phyloP scores from a whole-genome alignment of 257 asterid genomes.

The Euphrasia confusa region DNA sequence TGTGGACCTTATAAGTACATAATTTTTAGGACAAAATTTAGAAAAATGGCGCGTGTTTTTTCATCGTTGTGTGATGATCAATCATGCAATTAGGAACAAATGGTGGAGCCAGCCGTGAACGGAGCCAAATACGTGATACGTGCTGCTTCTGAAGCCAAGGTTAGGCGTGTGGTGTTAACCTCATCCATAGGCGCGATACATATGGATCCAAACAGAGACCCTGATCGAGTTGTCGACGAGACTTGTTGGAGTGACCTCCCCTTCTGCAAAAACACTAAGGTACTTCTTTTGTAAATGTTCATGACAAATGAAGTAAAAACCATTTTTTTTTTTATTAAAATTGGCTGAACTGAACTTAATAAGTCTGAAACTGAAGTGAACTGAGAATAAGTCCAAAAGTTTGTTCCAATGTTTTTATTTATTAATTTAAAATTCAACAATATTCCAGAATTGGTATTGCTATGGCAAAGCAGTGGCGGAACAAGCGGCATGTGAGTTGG shows the following conservation, averaged over 20 bases:
- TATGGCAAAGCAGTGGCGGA: conserved; percentile 91
- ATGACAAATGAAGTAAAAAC: too few relatives aligned
- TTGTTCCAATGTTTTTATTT: too few relatives aligned
- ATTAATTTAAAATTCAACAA: too few relatives aligned
- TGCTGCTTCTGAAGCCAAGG: conserved; percentile 77
- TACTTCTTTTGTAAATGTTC: not conserved
- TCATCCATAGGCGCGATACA: conserved; percentile 85
- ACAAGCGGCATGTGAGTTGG: conserved; percentile 61
- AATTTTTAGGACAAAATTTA: not conserved
- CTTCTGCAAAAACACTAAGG: conserved; percentile 90
- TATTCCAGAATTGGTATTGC: conserved; percentile 75
- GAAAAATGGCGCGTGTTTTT: not conserved
- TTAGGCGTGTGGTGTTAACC: conserved; percentile 77
- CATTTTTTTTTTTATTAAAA: too few relatives aligned
- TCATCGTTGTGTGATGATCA: not conserved
- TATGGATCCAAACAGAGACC: conserved; percentile 80
- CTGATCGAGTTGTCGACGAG: conserved; percentile 72
- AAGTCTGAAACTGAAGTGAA: too few relatives aligned
- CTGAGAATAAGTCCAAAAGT: too few relatives aligned
- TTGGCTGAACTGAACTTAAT: too few relatives aligned
- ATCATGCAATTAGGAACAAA: conserved; percentile 67
- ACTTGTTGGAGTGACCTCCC: conserved; percentile 96
- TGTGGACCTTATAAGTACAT: too few relatives aligned
- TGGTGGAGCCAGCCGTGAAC: conserved; percentile 94
- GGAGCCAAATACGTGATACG: conserved; percentile 71